These are phyloP conservation scores for Nicotiana undulata DNA, from an alignment of 257 asterid species.

Conservation along the genomic window DNA sequence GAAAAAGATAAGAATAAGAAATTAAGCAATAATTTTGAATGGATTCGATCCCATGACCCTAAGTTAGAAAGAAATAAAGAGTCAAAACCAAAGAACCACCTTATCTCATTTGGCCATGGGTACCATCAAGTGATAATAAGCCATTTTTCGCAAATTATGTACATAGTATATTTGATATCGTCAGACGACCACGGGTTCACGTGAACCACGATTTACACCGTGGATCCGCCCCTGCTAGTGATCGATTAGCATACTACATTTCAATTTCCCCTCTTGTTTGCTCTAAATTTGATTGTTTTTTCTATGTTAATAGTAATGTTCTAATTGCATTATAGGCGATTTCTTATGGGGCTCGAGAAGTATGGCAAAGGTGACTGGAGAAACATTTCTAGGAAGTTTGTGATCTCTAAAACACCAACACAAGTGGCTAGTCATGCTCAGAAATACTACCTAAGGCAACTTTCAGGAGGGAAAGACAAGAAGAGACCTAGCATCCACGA, in stretches of 20 bases:
- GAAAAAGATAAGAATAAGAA: too few species aligned
- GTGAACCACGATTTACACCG: too few species aligned
- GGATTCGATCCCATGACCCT: too few species aligned
- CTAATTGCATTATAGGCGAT: slow-evolving; percentile 32
- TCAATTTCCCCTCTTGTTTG: background rate
- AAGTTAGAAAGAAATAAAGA: too few species aligned
- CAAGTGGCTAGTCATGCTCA: slow-evolving; percentile 97
- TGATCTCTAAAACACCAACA: slow-evolving; percentile 62
- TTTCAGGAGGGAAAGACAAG: slow-evolving; percentile 58
- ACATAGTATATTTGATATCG: too few species aligned
- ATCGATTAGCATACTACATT: background rate
- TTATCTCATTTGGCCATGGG: too few species aligned
- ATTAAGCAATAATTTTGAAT: too few species aligned
- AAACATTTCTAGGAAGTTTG: slow-evolving; percentile 66
- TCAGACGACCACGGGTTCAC: too few species aligned
- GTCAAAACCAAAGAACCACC: too few species aligned
- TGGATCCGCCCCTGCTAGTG: background rate
- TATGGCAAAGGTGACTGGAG: slow-evolving; percentile 89
- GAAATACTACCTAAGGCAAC: slow-evolving; percentile 64
- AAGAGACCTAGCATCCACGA: slow-evolving; percentile 84
- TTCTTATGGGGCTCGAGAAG: slow-evolving; percentile 55
- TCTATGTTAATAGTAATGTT: background rate
- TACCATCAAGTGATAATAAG: too few species aligned
- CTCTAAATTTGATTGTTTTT: background rate
- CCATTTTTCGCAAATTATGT: too few species aligned